Conservation (phyloP, 768 basidiomycete genomes). For the Neoboletus magnificus region DNA sequence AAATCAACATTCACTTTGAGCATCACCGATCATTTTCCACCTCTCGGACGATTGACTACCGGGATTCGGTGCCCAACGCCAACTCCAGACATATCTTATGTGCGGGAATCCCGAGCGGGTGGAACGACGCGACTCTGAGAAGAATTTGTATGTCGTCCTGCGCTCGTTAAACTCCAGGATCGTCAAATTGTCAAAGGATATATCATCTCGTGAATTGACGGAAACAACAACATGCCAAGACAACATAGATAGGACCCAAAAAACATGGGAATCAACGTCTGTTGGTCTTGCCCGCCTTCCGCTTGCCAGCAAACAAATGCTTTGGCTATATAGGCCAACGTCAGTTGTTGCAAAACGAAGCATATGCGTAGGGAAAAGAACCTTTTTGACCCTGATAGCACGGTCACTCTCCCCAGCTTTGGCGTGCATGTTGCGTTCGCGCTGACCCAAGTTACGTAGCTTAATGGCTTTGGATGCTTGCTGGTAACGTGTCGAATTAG, state of each 20-base stretch:
- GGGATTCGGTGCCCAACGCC: not conserved
- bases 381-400: slow-evolving; percentile 80
- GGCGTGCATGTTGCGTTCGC: slow-evolving; percentile 82
- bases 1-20: not conserved
- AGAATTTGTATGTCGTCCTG: not conserved
- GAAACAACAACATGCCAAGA: slow-evolving; percentile 6
- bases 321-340: slow-evolving; percentile 56
- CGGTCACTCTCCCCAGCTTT: slow-evolving; percentile 91
- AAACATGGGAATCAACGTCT: slow-evolving; percentile 48
- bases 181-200: not conserved
- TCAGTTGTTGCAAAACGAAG: not conserved
- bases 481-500: slow-evolving; percentile 33
- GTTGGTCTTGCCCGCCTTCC: slow-evolving; percentile 79
- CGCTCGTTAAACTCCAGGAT: not conserved
- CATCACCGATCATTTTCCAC: not conserved
- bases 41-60: not conserved
- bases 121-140: not conserved
- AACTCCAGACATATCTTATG: not conserved
- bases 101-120: not conserved
- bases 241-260: not conserved
- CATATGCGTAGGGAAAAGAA: slow-evolving; percentile 32
- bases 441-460: slow-evolving; percentile 82
- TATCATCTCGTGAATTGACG: not conserved
- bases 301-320: slow-evolving; percentile 82
- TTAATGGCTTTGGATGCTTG: slow-evolving; percentile 79